These are phyloP conservation scores for Pseudozyma sp. DNA, from an alignment of 1,284 basidiomycete genomes.

Conservation along the genomic window DNA sequence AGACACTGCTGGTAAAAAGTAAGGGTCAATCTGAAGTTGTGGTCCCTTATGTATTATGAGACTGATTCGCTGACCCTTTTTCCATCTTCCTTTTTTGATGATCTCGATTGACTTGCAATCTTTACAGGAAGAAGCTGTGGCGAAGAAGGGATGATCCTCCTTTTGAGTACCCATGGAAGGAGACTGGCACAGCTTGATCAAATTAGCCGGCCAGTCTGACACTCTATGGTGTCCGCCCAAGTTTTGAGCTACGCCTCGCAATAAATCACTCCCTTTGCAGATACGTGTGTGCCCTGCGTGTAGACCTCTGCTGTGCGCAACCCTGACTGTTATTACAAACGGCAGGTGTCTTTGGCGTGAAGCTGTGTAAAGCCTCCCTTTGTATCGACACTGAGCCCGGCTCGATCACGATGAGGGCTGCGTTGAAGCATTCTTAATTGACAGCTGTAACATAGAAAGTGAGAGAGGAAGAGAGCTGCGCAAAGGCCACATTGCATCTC, in stretches of 20 bases:
- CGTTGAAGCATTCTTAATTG: neutral
- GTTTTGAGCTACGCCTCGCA: no score
- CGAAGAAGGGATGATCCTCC: conserved; percentile 65
- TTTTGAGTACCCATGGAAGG: conserved; percentile 68
- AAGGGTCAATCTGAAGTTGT: conserved; percentile 59
- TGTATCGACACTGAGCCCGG: neutral
- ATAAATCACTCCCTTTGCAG: no score
- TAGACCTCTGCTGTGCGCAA: no score
- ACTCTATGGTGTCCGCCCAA: no score
- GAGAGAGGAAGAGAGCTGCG: neutral
- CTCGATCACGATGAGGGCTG: neutral
- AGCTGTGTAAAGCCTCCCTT: no score
- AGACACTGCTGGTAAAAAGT: conserved; percentile 85
- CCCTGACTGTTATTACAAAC: no score
- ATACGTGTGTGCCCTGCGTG: no score
- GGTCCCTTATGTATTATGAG: no score
- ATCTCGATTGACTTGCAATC: conserved; percentile 30
- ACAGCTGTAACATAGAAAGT: conserved; percentile 2
- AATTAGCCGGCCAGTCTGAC: neutral
- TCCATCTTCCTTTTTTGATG: no score
- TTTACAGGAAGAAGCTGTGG: conserved; percentile 64
- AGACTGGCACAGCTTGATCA: conserved; percentile 49
- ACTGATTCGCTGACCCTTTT: no score
- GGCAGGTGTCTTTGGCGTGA: no score
- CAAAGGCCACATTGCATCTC: conserved; percentile 6